Conservation (phyloP, 495 filamentous ascomycete genomes). For the Articulospora tetracladia region DNA sequence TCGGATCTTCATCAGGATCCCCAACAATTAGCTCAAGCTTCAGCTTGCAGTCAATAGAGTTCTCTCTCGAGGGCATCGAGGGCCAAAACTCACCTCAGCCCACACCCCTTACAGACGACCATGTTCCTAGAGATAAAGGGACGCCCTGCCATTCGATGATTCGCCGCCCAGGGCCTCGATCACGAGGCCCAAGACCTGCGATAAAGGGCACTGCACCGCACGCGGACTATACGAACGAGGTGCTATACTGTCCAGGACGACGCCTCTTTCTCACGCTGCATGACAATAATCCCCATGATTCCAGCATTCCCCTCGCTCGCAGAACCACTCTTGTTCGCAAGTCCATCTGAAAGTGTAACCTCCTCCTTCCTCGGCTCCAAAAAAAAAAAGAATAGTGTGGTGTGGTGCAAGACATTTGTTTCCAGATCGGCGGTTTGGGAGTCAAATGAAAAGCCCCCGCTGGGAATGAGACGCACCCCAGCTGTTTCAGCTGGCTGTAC, state of each 20-base stretch:
- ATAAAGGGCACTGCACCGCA: too few relatives aligned
- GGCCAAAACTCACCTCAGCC: not conserved
- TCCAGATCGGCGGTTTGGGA: not conserved
- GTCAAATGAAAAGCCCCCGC: not conserved
- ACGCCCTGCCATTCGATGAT: conserved; percentile 1
- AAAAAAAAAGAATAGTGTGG: too few relatives aligned
- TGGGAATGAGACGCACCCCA: not conserved
- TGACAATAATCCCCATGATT: not conserved
- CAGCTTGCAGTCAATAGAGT: not conserved
- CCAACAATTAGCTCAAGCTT: not conserved
- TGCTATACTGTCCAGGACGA: too few relatives aligned
- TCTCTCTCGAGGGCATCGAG: not conserved
- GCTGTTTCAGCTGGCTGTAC: not conserved
- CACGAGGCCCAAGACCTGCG: not conserved
- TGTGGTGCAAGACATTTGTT: too few relatives aligned
- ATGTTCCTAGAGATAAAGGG: conserved; percentile 2
- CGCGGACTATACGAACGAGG: too few relatives aligned
- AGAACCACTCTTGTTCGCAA: not conserved
- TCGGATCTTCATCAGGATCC: too few relatives aligned
- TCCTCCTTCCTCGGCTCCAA: not conserved
- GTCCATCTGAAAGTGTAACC: not conserved
- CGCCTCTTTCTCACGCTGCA: not conserved
- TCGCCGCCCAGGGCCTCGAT: not conserved
- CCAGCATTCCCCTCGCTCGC: not conserved
- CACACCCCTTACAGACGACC: not conserved